Conservation (phyloP, 441 rosid species). For the Manihot esculenta region DNA sequence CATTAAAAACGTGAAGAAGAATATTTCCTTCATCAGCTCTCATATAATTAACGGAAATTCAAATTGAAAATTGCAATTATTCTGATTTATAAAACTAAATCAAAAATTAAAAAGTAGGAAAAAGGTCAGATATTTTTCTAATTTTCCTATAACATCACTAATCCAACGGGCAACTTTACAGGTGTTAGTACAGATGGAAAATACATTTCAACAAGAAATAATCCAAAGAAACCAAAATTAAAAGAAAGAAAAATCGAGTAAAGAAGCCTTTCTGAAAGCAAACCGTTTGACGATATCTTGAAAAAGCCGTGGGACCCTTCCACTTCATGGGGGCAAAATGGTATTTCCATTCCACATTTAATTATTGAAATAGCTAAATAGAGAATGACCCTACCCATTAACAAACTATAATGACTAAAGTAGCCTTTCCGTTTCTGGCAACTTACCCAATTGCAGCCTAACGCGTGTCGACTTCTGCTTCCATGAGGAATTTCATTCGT, state of each 20-base stretch:
- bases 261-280: neutral
- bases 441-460: neutral
- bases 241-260: neutral
- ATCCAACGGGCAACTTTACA: neutral
- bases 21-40: too few relatives aligned
- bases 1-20: too few relatives aligned
- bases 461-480: slow-evolving; percentile 26
- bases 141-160: neutral
- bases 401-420: neutral
- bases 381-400: neutral
- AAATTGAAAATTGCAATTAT: too few relatives aligned
- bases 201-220: neutral
- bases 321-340: neutral
- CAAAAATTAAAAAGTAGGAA: too few relatives aligned
- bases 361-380: neutral
- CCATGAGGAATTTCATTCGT: slow-evolving; percentile 30
- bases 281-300: neutral
- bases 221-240: neutral
- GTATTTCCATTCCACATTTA: neutral
- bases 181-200: neutral
- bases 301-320: neutral
- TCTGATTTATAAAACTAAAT: too few relatives aligned
- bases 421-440: slow-evolving; percentile 15
- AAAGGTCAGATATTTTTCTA: neutral
- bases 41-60: too few relatives aligned